Evolutionary conservation across 139 green algal species (phyloP).

Genomic region (Mesotaenium endlicherianum): DNA sequence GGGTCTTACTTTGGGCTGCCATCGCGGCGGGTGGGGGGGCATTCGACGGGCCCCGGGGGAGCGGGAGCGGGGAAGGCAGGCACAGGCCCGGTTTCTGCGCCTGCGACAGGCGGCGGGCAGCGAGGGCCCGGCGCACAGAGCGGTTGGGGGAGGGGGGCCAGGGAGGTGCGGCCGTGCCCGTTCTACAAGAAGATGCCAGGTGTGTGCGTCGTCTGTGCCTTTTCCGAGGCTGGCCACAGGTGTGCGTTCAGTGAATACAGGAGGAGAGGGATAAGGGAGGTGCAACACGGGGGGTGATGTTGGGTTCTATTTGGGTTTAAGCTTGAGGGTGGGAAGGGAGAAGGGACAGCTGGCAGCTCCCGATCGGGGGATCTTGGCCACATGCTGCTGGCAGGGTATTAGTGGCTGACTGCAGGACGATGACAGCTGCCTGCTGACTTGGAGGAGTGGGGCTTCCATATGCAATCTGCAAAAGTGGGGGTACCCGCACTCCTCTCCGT

Average conservation of each 20-base stretch:
- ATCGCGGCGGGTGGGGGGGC: neutral
- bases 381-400: too few species aligned
- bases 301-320: neutral
- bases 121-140: neutral
- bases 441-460: too few species aligned
- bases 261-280: neutral
- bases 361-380: neutral
- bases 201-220: neutral
- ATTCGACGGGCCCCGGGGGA: neutral
- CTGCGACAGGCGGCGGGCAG: neutral
- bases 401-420: too few species aligned
- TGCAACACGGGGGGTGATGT: neutral
- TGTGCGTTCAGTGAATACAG: too few species aligned
- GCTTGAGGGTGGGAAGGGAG: neutral
- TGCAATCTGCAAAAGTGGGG: too few species aligned
- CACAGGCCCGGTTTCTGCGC: neutral
- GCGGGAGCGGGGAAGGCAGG: neutral
- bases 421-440: too few species aligned
- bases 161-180: neutral
- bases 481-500: too few species aligned
- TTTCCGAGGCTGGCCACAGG: neutral
- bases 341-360: neutral
- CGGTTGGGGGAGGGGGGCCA: neutral
- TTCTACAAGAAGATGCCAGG: constrained; percentile 38
- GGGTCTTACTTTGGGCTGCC: neutral